Evolutionary conservation across 345 rosid genomes (phyloP).

Genomic region (Hibiscus syriacus): DNA sequence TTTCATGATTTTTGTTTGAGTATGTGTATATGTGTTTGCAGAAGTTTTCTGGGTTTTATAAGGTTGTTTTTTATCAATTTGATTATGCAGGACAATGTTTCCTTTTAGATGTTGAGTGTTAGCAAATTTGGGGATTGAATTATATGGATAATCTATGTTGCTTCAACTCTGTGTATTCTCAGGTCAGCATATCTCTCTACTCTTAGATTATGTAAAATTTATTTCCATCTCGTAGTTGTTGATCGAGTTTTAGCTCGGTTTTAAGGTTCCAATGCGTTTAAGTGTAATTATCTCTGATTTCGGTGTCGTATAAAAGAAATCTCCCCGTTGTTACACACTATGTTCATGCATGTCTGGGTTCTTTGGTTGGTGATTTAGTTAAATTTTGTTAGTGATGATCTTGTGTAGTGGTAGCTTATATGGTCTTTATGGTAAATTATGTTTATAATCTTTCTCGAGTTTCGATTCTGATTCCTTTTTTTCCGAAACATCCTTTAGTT

Average conservation of each 20-base stretch:
- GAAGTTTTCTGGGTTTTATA: neutral
- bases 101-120: slow-evolving; percentile 20
- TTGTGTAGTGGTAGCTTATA: neutral
- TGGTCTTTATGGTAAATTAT: neutral
- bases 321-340: neutral
- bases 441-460: neutral
- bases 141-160: slow-evolving; percentile 37
- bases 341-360: neutral
- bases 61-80: slow-evolving; percentile 8
- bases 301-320: too few species aligned
- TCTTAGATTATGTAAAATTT: neutral
- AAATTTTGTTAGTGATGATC: neutral
- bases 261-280: too few species aligned
- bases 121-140: slow-evolving; percentile 16
- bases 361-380: slow-evolving; percentile 5
- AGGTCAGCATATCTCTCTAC: slow-evolving; percentile 17
- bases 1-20: neutral
- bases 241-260: too few species aligned
- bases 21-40: neutral
- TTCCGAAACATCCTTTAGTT: slow-evolving; percentile 15
- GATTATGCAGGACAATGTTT: slow-evolving; percentile 5
- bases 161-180: slow-evolving; percentile 32
- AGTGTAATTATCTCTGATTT: too few species aligned
- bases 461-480: too few species aligned
- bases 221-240: neutral